phyloP scores from a whole-genome alignment of 176 grass and related monocot genomes.

The Carex pumila region DNA sequence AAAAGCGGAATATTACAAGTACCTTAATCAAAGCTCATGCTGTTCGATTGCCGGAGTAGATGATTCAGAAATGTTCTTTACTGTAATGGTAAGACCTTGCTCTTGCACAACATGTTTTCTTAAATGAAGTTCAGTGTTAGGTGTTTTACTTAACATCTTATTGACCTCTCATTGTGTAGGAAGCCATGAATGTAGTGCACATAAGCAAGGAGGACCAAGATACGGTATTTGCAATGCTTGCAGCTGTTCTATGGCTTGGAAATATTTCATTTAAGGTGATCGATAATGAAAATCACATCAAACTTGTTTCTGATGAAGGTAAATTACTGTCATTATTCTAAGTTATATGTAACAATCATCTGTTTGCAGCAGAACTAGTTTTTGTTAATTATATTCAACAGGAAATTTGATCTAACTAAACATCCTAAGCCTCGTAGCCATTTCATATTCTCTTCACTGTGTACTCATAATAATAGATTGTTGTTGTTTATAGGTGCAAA shows the following conservation, averaged over 20 bases:
- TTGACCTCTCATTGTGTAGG: conserved; percentile 45
- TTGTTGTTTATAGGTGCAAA: conserved; percentile 50
- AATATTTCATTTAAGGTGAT: conserved; percentile 81
- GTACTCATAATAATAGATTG: background rate
- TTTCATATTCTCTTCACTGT: conserved; percentile 1
- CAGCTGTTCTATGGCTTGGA: conserved; percentile 85
- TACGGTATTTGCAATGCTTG: conserved; percentile 74
- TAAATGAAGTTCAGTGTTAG: background rate
- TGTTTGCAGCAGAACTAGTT: background rate
- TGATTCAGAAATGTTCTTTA: conserved; percentile 83
- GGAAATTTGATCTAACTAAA: background rate
- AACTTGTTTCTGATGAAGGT: conserved; percentile 91
- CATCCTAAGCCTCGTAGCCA: background rate
- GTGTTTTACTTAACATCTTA: background rate
- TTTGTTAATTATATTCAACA: background rate
- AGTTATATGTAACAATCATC: background rate
- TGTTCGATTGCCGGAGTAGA: conserved; percentile 85
- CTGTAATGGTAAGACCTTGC: conserved; percentile 51
- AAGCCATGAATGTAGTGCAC: conserved; percentile 94
- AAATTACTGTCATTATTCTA: background rate
- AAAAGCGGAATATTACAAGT: conserved; percentile 90
- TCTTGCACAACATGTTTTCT: background rate
- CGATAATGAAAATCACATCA: conserved; percentile 98
- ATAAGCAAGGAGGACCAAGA: conserved; percentile 98
- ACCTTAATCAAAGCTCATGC: conserved; percentile 92